Conservation (phyloP, 2,329 filamentous ascomycete genomes). For the Trichoderma sp. region DNA sequence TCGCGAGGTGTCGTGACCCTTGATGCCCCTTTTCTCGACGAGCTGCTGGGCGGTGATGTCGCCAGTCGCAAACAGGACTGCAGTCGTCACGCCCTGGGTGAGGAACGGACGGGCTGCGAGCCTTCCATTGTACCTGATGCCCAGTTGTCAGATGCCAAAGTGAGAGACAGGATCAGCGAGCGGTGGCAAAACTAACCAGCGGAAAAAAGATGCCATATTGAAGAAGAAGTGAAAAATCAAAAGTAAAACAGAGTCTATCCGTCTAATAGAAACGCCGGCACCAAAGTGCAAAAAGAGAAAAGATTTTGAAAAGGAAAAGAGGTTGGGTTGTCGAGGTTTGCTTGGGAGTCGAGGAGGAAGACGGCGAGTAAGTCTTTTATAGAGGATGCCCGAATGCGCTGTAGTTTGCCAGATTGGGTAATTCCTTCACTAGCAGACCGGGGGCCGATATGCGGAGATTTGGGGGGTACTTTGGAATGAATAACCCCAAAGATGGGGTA, state of each 20-base stretch:
- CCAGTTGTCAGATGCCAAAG: slow-evolving; percentile 27
- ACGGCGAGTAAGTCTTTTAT: slow-evolving; percentile 3
- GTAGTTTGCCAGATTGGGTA: slow-evolving; percentile 20
- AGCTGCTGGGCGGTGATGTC: slow-evolving; percentile 89
- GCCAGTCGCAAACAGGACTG: slow-evolving; percentile 88
- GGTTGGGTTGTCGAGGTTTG: neutral
- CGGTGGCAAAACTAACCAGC: slow-evolving; percentile 25
- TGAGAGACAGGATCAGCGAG: neutral
- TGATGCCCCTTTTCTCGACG: slow-evolving; percentile 77
- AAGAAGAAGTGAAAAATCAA: slow-evolving; percentile 1
- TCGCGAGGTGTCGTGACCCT: slow-evolving; percentile 73
- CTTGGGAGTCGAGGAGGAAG: slow-evolving; percentile 1
- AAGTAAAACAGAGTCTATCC: neutral
- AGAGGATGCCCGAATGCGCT: slow-evolving; percentile 18
- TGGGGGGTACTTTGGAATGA: neutral
- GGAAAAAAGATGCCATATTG: slow-evolving; percentile 25
- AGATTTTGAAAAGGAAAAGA: neutral
- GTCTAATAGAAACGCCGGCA: slow-evolving; percentile 20
- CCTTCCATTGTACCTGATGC: slow-evolving; percentile 78
- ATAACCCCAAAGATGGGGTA: neutral
- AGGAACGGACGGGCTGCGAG: slow-evolving; percentile 80
- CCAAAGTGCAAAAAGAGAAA: slow-evolving; percentile 6
- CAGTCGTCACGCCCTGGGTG: slow-evolving; percentile 88
- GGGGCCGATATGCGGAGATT: slow-evolving; percentile 22
- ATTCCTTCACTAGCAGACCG: slow-evolving; percentile 21